phyloP scores from a whole-genome alignment of 1,139 yeast genomes.

The Suhomyces wounanorum region DNA sequence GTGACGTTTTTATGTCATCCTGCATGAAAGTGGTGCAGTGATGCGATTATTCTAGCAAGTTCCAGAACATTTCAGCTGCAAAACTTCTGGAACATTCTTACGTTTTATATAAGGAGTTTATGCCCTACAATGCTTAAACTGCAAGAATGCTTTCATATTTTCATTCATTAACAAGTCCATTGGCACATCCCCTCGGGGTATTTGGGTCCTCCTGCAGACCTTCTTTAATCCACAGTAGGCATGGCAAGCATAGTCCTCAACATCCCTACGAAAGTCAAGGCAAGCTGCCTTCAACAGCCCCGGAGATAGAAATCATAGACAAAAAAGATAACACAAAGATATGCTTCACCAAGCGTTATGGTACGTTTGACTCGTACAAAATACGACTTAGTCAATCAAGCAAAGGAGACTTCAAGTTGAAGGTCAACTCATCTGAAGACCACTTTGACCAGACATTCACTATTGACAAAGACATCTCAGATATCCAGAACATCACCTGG shows the following conservation, averaged over 20 bases:
- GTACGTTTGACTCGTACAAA: constrained; percentile 40
- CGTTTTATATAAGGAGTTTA: not conserved
- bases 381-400: constrained; percentile 31
- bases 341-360: constrained; percentile 37
- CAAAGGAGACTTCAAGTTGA: constrained; percentile 9
- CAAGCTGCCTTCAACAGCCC: not conserved
- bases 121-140: not conserved
- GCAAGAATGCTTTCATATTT: not conserved
- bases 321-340: constrained; percentile 37
- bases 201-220: not conserved
- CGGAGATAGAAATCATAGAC: constrained; percentile 24
- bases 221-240: not conserved
- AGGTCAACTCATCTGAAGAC: constrained; percentile 28
- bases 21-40: no score
- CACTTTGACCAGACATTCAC: constrained; percentile 34
- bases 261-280: not conserved
- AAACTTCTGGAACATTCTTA: constrained; percentile 12
- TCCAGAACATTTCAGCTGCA: constrained; percentile 14
- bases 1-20: no score
- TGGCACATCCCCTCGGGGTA: not conserved
- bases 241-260: not conserved
- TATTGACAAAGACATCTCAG: constrained; percentile 34
- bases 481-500: constrained; percentile 37
- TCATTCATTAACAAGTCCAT: not conserved
- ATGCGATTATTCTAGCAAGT: constrained; percentile 13